phyloP scores from a whole-genome alignment of 495 filamentous ascomycete species.

The Tirmania nivea region DNA sequence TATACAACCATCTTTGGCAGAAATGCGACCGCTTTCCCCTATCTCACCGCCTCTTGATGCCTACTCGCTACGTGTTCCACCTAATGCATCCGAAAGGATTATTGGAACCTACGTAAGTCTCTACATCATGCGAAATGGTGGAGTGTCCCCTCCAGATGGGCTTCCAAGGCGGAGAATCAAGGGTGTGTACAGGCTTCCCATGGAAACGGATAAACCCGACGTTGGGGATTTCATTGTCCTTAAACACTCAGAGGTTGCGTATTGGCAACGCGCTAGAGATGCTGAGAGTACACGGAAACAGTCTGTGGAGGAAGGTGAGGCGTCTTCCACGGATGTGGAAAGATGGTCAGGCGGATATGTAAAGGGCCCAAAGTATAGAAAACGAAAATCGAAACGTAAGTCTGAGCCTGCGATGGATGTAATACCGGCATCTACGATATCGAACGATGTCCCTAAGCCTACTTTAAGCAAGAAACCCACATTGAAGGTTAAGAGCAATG shows the following conservation, averaged over 20 bases:
- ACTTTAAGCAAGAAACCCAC: background rate
- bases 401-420: background rate
- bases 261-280: background rate
- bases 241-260: background rate
- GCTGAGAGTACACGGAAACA: background rate
- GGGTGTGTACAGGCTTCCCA: background rate
- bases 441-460: background rate
- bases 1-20: background rate
- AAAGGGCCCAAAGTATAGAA: background rate
- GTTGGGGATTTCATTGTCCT: background rate
- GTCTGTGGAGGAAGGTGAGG: background rate
- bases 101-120: background rate
- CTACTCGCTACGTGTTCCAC: background rate
- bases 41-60: background rate
- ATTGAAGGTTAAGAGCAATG: background rate
- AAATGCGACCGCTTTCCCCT: background rate
- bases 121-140: background rate
- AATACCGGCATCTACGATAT: background rate
- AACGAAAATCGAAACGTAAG: background rate
- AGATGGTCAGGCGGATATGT: background rate
- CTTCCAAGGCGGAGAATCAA: background rate
- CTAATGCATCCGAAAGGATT: background rate
- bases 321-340: background rate
- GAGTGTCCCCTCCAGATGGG: no score
- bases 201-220: background rate